phyloP scores from a whole-genome alignment of 176 grass and related monocot species.

The Neostapfia colusana region DNA sequence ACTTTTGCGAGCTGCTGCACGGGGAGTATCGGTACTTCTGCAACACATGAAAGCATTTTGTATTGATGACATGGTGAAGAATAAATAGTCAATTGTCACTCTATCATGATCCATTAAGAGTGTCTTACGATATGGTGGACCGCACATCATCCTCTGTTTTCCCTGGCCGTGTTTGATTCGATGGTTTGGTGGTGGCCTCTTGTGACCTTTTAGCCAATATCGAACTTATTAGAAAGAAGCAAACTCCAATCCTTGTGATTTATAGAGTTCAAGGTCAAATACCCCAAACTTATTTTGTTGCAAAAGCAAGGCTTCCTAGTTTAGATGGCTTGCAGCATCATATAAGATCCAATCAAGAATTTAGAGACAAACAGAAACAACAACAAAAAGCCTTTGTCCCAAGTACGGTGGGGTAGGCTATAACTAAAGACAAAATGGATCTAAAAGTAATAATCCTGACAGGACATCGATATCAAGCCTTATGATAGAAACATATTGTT shows the following conservation, averaged over 20 bases:
- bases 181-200: constrained; percentile 38
- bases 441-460: background rate
- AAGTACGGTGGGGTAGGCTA: too few relatives aligned
- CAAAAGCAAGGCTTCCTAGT: background rate
- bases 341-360: background rate
- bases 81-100: constrained; percentile 11
- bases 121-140: constrained; percentile 71
- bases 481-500: background rate
- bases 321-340: background rate
- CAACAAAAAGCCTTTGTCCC: too few relatives aligned
- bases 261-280: background rate
- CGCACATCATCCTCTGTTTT: constrained; percentile 66
- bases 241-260: constrained; percentile 3
- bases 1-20: constrained; percentile 47
- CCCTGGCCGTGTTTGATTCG: constrained; percentile 31
- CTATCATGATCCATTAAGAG: background rate
- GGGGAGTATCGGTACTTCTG: constrained; percentile 63
- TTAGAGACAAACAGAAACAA: too few relatives aligned
- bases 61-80: constrained; percentile 10
- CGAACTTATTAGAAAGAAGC: constrained; percentile 30
- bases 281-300: background rate
- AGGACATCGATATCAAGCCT: background rate
- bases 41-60: background rate
- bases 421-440: background rate
- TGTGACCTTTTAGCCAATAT: constrained; percentile 44